Conservation (phyloP, 768 basidiomycete genomes). For the Pisolithus orientalis region DNA sequence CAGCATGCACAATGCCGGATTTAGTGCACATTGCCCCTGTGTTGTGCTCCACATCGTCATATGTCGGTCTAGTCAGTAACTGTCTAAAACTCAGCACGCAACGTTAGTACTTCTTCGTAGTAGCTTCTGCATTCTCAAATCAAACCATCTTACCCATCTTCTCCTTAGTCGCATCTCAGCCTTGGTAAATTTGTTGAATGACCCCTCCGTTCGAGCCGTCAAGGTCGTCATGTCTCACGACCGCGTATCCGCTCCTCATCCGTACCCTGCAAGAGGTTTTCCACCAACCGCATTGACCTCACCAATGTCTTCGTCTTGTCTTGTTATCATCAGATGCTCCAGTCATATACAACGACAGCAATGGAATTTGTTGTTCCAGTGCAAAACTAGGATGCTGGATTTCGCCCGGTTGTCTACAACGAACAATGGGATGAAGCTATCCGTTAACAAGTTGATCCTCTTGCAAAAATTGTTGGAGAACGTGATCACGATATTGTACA, state of each 20-base stretch:
- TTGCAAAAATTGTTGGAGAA: slow-evolving; percentile 83
- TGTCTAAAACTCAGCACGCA: slow-evolving; percentile 70
- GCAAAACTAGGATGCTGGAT: slow-evolving; percentile 70
- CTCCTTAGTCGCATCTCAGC: slow-evolving; percentile 66
- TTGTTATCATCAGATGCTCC: slow-evolving; percentile 48
- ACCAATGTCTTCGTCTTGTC: slow-evolving; percentile 4
- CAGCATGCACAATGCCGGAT: no score
- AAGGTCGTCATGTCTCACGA: slow-evolving; percentile 74
- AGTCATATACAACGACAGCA: slow-evolving; percentile 61
- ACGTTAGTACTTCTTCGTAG: slow-evolving; percentile 52
- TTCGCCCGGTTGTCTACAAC: slow-evolving; percentile 51
- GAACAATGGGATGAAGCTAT: slow-evolving; percentile 64
- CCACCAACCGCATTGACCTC: no score
- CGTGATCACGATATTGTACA: slow-evolving; percentile 68
- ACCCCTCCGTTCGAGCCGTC: slow-evolving; percentile 57
- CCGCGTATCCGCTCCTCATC: slow-evolving; percentile 84
- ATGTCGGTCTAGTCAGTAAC: slow-evolving; percentile 68
- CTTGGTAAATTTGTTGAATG: slow-evolving; percentile 62
- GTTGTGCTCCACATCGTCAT: slow-evolving; percentile 88
- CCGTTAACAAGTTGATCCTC: slow-evolving; percentile 87
- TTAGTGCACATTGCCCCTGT: no score
- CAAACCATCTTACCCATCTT: slow-evolving; percentile 8
- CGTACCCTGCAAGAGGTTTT: slow-evolving; percentile 65
- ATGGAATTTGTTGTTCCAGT: slow-evolving; percentile 66
- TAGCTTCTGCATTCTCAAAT: slow-evolving; percentile 12